phyloP scores from a whole-genome alignment of 2,329 filamentous ascomycete species.

The Drechslerella dactyloides region DNA sequence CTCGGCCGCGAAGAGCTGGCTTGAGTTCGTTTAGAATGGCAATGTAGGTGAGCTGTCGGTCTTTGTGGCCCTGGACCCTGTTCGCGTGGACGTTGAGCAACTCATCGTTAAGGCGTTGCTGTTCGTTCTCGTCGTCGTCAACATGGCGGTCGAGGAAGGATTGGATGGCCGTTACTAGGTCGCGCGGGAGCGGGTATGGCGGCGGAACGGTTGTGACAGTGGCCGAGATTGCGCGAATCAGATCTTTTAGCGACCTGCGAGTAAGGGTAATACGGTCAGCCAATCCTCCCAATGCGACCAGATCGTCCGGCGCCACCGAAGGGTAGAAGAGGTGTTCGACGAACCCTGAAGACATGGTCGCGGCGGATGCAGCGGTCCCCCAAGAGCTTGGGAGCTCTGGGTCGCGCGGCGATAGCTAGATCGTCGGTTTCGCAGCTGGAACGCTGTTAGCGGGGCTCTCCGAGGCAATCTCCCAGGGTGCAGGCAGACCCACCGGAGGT shows the following conservation, averaged over 20 bases:
- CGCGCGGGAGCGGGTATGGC: constrained; percentile 69
- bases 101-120: constrained; percentile 77
- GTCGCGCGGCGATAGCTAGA: constrained; percentile 20
- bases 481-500: constrained; percentile 10
- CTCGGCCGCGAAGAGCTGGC: constrained; percentile 68
- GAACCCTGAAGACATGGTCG: constrained; percentile 45
- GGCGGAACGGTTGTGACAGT: constrained; percentile 59
- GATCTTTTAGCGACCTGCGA: constrained; percentile 62
- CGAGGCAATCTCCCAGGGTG: not conserved
- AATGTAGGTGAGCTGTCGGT: constrained; percentile 72
- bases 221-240: constrained; percentile 60
- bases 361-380: constrained; percentile 9
- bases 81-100: constrained; percentile 71
- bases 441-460: constrained; percentile 32
- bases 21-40: constrained; percentile 70
- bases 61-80: constrained; percentile 65
- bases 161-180: constrained; percentile 68
- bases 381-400: constrained; percentile 41
- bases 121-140: constrained; percentile 70
- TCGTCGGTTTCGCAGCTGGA: constrained; percentile 26
- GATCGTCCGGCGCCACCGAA: not conserved
- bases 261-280: constrained; percentile 16
- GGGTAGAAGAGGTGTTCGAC: constrained; percentile 1
- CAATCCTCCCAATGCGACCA: not conserved
- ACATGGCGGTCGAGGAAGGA: constrained; percentile 72